Base-by-base conservation (phyloP, 2,329 filamentous ascomycete genomes). In the Apiospora aurea region DNA sequence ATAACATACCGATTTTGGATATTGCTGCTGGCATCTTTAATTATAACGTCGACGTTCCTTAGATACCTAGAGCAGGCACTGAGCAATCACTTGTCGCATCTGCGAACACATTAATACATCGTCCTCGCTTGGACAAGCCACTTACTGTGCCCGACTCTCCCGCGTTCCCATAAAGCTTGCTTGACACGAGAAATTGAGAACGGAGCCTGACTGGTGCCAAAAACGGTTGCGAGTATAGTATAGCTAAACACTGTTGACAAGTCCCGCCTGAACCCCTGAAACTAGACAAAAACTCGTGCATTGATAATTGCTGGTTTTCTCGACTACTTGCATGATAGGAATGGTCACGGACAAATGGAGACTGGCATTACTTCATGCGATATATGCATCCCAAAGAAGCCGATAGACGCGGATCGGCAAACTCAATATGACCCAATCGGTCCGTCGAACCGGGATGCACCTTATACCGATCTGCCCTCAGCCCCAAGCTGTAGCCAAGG, bases 1-100 rank as follows among this genome's bases (percentile, higher is more conserved):
- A 41, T 64, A 18, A 8, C 11, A 34, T 41, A 29, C 21, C 10
- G 34, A 44, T 67, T 16, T 79, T 82, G 1, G 79, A 80, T 77
- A 84, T 83, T 73, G 41, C 82, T 73, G 14, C 18, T 61, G 68
- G n/a, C 66, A 47, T 24, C 43, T 44, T 3, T 46, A 26, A 47
- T 46, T 24, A 21, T 46, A 68, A 47, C 26, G 18, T 67, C 16
- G 64, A n/a, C 21, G 26, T 29, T 34, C 13, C 26, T 68, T 44
- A 68, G 41, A 47, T 46, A 46, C 26, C n/a, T 64, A 64, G 57
- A 64, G 10, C 18, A 64, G 57, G 21, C 21, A 64, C 16, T n/a
- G 57, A 64, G 57, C 57, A 8, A 64, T 64, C 34, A 64, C 34
- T 8, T 21, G 18, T 64, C 8, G 34, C 18, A 64, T 64, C 57